Base-by-base conservation (phyloP, 768 basidiomycete genomes). In the Baorangia bicolor region DNA sequence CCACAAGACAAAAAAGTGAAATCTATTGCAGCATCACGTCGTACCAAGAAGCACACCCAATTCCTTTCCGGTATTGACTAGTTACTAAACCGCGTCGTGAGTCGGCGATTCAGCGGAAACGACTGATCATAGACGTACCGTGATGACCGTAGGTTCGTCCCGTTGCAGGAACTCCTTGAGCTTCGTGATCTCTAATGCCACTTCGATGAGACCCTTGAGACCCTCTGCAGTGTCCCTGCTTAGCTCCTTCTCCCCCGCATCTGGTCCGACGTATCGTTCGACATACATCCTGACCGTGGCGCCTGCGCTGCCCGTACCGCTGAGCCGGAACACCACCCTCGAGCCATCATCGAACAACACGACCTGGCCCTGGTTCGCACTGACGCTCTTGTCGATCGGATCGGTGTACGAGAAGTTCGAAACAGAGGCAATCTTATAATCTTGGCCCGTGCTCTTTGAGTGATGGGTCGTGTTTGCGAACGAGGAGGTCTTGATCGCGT, bases 201-300 rank as follows among this genome's bases (percentile, higher is more conserved):
- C 94, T 70, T 98, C 95, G 68, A 98, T 99, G 61, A 99, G 78
- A 20, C 94, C 94, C 77, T 94, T 86, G 66, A 98, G 77, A 10
- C 97, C 97, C 61, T 94, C 90, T 42, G 90, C 88, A 20, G 97
- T 87, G 56, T 89, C 81, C 71, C 85, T 84, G 58, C 77, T 76
- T 55, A 91, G 78, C 70, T 88, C 91, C 62, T 79, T 80, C 35
- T 82, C 77, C 50, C 92, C 87, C 42, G 83, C 85, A 23, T 82
- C 78, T 16, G 85, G 74, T 55, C 86, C 82, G 38, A 94, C 83
- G 67, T 95, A 96, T 69, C 94, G 84, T 76, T 99, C 97, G 44
- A 96, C 87, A 69, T 99, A 99, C 83, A 98, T 80, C 59, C 97
- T 80, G 50, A 98, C 94, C 13, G 97, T 99, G 23, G 97, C 97